Conservation (phyloP, 176 grass and related monocot genomes). For the Hyparrhenia diplandra region DNA sequence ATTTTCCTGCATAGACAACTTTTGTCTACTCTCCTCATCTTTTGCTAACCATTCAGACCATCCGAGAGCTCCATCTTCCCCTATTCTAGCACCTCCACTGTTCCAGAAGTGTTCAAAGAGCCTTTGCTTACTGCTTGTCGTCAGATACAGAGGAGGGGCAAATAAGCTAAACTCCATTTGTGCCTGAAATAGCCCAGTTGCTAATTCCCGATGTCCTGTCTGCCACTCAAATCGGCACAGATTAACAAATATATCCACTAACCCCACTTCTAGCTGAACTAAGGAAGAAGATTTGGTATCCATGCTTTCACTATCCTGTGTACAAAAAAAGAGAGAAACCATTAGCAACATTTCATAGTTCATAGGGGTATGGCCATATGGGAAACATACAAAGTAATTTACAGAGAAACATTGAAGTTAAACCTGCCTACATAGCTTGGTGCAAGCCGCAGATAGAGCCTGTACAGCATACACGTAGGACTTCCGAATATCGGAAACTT, state of each 20-base stretch:
- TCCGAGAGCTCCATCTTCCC: slow-evolving; percentile 81
- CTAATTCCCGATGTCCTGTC: slow-evolving; percentile 81
- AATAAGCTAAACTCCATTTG: slow-evolving; percentile 88
- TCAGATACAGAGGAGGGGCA: slow-evolving; percentile 64
- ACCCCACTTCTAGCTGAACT: slow-evolving; percentile 73
- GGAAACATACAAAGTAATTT: neutral
- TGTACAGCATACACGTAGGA: slow-evolving; percentile 77
- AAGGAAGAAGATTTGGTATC: slow-evolving; percentile 49
- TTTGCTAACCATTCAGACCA: slow-evolving; percentile 94
- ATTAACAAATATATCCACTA: slow-evolving; percentile 89
- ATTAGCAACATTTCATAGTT: slow-evolving; percentile 15
- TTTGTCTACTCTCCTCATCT: slow-evolving; percentile 73
- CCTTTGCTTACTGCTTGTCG: slow-evolving; percentile 74
- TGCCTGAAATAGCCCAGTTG: slow-evolving; percentile 93
- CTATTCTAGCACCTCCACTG: slow-evolving; percentile 68
- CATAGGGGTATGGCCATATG: neutral
- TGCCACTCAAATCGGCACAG: slow-evolving; percentile 95
- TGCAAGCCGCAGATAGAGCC: slow-evolving; percentile 67
- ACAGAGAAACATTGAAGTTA: slow-evolving; percentile 35
- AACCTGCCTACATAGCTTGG: slow-evolving; percentile 97
- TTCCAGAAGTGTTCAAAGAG: slow-evolving; percentile 99
- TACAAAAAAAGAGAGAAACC: slow-evolving; percentile 5
- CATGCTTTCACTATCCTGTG: slow-evolving; percentile 51
- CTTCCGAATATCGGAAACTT: slow-evolving; percentile 77
- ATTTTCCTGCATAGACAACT: slow-evolving; percentile 50